Percentiles rank a stretch among this genome's conserved stretches.
Conservation (phyloP, 148 eudicot genomes). For the Suaeda aralocaspica region DNA sequence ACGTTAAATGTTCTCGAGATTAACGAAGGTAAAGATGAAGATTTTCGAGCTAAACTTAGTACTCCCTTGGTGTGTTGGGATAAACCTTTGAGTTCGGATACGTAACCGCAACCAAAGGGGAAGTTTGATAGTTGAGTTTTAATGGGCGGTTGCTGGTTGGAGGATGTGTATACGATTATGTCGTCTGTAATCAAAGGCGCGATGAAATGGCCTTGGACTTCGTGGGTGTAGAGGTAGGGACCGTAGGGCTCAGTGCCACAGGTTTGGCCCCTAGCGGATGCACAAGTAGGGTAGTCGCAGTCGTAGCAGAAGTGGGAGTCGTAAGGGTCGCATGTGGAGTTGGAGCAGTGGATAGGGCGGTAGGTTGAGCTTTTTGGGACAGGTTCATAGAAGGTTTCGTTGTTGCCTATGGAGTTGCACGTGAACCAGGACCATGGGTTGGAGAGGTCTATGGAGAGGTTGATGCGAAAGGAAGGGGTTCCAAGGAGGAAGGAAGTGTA, state of each 20-base stretch:
- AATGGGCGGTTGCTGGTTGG: not conserved
- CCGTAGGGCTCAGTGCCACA: constrained; percentile 17
- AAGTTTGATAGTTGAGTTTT: constrained; percentile 19
- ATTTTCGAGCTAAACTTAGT: constrained; percentile 38
- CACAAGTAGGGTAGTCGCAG: constrained; percentile 1
- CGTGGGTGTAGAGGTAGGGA: constrained; percentile 6
- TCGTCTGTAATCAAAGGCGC: constrained; percentile 31
- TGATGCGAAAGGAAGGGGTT: constrained; percentile 23
- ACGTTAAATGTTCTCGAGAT: constrained; percentile 23
- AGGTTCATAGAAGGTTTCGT: constrained; percentile 18
- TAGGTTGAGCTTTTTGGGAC: constrained; percentile 21
- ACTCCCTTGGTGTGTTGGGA: constrained; percentile 20
- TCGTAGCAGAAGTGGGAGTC: constrained; percentile 24
- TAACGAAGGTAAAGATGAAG: constrained; percentile 14
- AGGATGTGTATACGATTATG: constrained; percentile 27
- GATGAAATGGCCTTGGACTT: not conserved
- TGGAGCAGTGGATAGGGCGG: constrained; percentile 12
- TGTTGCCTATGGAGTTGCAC: constrained; percentile 29
- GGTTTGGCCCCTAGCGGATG: too few species aligned
- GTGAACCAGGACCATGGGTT: constrained; percentile 39
- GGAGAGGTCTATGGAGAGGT: constrained; percentile 20
- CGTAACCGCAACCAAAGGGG: constrained; percentile 34
- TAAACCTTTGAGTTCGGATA: constrained; percentile 35
- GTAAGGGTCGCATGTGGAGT: constrained; percentile 11
- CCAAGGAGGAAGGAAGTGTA: constrained; percentile 37